Base-by-base conservation (phyloP, 2,329 filamentous ascomycete genomes). In the Fusarium anguioides region DNA sequence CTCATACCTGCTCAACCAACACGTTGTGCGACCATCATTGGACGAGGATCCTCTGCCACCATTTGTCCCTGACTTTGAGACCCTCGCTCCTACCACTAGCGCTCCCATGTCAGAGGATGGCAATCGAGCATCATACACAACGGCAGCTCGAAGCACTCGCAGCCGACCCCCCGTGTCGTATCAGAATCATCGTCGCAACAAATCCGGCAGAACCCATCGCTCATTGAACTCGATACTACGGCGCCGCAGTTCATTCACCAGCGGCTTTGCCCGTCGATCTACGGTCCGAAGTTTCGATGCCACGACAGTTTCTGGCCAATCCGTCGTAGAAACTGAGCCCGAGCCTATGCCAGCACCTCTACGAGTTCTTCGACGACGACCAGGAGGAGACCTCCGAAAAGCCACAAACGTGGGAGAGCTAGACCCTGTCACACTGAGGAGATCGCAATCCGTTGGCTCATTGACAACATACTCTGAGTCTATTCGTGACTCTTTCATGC, bases 311-410 rank as follows among this genome's bases (percentile, higher is more conserved):
- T 87, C 87, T 0, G 84, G 80, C 36, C 76, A 70, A 7, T 89
- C 87, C 3, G 79, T 83, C 8, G 82, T 81, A 6, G 73, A 80
- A 5, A 82, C 82, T 1, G 81, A 81, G 8, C 79, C 66, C 8
- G 72, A 66, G 10, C 48, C 82, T 4, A 75, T 83, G 45, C 83
- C 85, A 2, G 79, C 80, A 20, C 87, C 87, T n/a, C 78, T 86
- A 8, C 86, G 89, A 41, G 83, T 90, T 39, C 83, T 96, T 63
- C 85, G 92, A 61, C 83, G 92, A 74, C 85, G 89, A 15, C 92
- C 91, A 8, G 92, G 92, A 45, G 91, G 92, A 31, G 89, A 95
- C 75, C 79, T 96, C 45, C 86, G 90, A 64, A 90, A 89, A 17
- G 90, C 87, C 35, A 85, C 84, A 18, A 90, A 89, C 60, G 86